phyloP scores from a whole-genome alignment of 768 basidiomycete genomes.

The Termitomyces sp. region DNA sequence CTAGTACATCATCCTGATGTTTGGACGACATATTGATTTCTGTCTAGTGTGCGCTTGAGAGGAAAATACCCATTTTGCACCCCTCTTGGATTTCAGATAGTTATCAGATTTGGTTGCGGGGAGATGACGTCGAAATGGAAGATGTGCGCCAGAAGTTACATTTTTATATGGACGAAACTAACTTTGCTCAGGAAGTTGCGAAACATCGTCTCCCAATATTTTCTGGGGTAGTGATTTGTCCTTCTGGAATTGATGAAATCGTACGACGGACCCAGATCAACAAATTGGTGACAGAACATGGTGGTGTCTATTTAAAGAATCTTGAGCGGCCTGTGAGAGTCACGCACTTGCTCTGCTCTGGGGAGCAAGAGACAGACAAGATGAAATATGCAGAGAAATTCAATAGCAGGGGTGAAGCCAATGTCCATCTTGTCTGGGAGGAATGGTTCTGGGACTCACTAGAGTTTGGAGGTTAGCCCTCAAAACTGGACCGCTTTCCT shows the following conservation, averaged over 20 bases:
- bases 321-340: conserved; percentile 75
- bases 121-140: conserved; percentile 70
- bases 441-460: conserved; percentile 97
- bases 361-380: conserved; percentile 66
- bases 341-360: conserved; percentile 81
- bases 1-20: conserved; percentile 23
- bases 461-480: conserved; percentile 55
- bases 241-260: conserved; percentile 72
- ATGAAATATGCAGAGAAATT: conserved; percentile 76
- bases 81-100: conserved; percentile 75
- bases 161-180: neutral
- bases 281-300: conserved; percentile 49
- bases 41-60: conserved; percentile 73
- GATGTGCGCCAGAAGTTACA: conserved; percentile 37
- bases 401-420: conserved; percentile 62
- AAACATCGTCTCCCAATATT: conserved; percentile 71
- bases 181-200: conserved; percentile 43
- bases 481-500: neutral
- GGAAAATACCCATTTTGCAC: conserved; percentile 72
- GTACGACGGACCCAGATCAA: conserved; percentile 58
- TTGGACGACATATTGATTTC: conserved; percentile 4
- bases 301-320: conserved; percentile 69
- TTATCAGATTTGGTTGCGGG: conserved; percentile 70
- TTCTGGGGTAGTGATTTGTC: conserved; percentile 59
- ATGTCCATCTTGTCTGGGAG: conserved; percentile 83